Conservation (phyloP, 192 early-diverging fungal species). For the Physocladia obscura region DNA sequence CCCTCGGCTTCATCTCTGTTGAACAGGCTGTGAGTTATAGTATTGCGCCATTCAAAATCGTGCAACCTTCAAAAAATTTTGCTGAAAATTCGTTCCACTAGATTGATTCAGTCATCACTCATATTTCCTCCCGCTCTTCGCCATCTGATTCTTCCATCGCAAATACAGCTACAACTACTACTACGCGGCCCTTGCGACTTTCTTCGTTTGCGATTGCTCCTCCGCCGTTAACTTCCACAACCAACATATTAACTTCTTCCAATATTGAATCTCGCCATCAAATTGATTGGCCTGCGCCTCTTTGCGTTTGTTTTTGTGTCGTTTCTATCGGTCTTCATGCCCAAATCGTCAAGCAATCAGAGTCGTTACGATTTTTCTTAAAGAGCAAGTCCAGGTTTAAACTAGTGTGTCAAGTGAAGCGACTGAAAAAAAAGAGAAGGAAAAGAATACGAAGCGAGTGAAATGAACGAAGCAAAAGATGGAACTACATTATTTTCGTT, state of each 20-base stretch:
- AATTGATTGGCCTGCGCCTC: neutral
- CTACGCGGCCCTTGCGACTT: neutral
- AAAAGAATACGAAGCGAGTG: no score
- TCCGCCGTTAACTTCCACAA: neutral
- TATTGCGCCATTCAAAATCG: neutral
- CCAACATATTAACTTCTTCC: neutral
- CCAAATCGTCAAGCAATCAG: constrained; percentile 32
- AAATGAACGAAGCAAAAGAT: no score
- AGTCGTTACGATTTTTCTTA: constrained; percentile 17
- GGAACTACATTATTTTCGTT: no score
- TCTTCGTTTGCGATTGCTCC: neutral
- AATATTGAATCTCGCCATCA: neutral
- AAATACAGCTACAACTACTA: neutral
- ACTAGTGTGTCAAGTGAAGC: neutral
- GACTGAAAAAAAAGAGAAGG: no score
- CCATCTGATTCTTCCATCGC: neutral
- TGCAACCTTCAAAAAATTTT: no score
- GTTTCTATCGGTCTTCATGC: constrained; percentile 31
- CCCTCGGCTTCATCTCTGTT: neutral
- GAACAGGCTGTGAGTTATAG: constrained; percentile 23
- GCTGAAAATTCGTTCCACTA: neutral
- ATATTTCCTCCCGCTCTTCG: neutral
- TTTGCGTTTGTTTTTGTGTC: constrained; percentile 30
- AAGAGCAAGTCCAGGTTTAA: neutral
- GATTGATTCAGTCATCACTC: neutral